phyloP scores from a whole-genome alignment of 495 filamentous ascomycete genomes.

The Daldinia childiae region DNA sequence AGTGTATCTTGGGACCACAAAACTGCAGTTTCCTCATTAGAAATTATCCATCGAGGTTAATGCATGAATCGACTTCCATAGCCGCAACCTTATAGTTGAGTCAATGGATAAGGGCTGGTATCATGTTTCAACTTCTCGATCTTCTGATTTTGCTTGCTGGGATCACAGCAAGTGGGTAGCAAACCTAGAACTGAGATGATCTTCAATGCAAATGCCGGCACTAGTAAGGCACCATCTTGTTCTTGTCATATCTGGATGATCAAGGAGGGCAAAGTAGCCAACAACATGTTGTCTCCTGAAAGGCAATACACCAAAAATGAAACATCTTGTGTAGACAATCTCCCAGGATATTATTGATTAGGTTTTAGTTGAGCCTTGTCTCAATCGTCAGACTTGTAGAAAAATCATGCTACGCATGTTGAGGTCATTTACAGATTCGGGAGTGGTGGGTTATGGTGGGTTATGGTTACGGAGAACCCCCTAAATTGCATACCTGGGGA shows the following conservation, averaged over 20 bases:
- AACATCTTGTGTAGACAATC: neutral
- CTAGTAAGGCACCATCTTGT: neutral
- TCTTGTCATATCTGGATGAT: neutral
- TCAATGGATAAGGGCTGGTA: neutral
- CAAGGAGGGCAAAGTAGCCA: neutral
- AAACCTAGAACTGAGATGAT: neutral
- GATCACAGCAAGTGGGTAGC: neutral
- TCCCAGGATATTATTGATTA: neutral
- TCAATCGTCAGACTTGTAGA: neutral
- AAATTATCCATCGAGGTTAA: neutral
- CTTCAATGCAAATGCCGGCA: neutral
- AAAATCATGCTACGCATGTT: neutral
- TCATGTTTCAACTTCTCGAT: neutral
- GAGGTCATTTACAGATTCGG: neutral
- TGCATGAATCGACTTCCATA: neutral
- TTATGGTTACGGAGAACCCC: slow-evolving; percentile 18
- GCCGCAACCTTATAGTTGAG: neutral
- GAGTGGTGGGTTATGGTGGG: neutral
- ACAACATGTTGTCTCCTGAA: neutral
- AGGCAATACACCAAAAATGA: neutral
- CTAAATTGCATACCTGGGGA: slow-evolving; percentile 41
- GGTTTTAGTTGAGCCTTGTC: neutral
- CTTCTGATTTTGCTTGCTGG: neutral
- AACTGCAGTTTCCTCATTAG: neutral
- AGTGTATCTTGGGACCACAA: neutral